Percentiles rank a stretch among this genome's conserved stretches.
phyloP scores from a whole-genome alignment of 139 green algal genomes.

The Edaphochlamys debaryana region DNA sequence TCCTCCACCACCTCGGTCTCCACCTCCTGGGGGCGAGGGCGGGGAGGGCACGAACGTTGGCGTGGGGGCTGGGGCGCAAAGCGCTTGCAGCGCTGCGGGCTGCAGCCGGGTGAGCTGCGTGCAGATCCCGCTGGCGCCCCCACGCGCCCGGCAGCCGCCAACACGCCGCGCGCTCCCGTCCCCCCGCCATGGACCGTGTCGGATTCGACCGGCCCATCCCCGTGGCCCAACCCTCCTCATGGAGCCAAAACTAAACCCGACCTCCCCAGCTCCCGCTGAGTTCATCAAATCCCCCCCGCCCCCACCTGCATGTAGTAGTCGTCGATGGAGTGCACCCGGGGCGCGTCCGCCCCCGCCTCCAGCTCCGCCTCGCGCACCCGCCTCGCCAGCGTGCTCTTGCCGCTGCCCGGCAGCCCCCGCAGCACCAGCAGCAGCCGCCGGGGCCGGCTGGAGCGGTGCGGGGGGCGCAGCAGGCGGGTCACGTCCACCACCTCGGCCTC shows the following conservation, averaged over 20 bases:
- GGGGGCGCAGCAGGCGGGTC: conserved; percentile 37
- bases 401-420: conserved; percentile 81
- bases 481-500: conserved; percentile 33
- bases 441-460: conserved; percentile 59
- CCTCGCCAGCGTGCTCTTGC: conserved; percentile 78
- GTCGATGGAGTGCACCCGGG: conserved; percentile 83
- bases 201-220: too few species aligned
- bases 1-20: conserved; percentile 71
- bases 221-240: too few species aligned
- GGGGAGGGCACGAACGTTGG: too few species aligned
- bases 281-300: neutral
- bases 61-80: too few species aligned
- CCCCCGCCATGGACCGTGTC: too few species aligned
- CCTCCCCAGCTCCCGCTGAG: too few species aligned
- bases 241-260: too few species aligned
- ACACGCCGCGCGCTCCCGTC: too few species aligned
- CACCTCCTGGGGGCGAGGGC: conserved; percentile 60
- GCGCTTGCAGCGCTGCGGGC: too few species aligned
- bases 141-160: too few species aligned
- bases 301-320: conserved; percentile 89
- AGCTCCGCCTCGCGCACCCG: conserved; percentile 78
- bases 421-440: conserved; percentile 71
- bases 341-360: conserved; percentile 62
- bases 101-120: too few species aligned
- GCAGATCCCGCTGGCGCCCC: too few species aligned